Base-by-base conservation (phyloP, 2,329 filamentous ascomycete genomes). In the Onygenales sp. region DNA sequence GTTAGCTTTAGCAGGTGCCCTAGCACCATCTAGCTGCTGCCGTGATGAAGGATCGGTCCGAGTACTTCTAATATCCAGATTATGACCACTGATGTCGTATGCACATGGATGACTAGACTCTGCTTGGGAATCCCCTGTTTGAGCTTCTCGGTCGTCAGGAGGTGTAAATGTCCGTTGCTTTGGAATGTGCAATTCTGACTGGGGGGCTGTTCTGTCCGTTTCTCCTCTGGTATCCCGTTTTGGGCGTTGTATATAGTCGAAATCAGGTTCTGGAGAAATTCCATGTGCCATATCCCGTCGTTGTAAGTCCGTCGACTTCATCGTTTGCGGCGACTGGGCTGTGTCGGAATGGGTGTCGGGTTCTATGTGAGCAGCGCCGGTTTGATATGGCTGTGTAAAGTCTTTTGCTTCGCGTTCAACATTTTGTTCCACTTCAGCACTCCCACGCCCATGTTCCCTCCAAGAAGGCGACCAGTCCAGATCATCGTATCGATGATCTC, bases 131-230 rank as follows among this genome's bases (percentile, higher is more conserved):
- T 49, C 17, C 35, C 5, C 17, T 8, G 7, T 21, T 39, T 39
- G 5, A 7, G 4, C 17, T 45, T 57, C 55, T 9, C 38, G 52
- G 14, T 61, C 49, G 21, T 57, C 59, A 32, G 35, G 36, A 2
- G 58, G 54, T 7, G 51, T 50, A 7, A 57, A 56, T 11, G 57
- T 54, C 54, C 55, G 57, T 35, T 41, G 36, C 39, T 57, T 56
- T 36, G 54, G 55, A 11, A 32, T 31, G 33, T 43, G 27, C 13
- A 33, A 36, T 13, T 10, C 27, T 10, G 42, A 27, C 21, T 27
- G 21, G 3, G 21, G 21, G 5, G 21, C 21, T 27, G 21, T 27
- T 27, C 21, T 27, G 21, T 27, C 21, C 21, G 21, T 27, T 27
- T 27, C 21, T 27, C 10, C 44, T 52, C n/a, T 54, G 54, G 7